A percentile compares a stretch with the other conserved stretches of the same genome.
These are phyloP conservation scores for Metrosideros polymorpha DNA, from an alignment of 441 rosid genomes.

Conservation along the genomic window DNA sequence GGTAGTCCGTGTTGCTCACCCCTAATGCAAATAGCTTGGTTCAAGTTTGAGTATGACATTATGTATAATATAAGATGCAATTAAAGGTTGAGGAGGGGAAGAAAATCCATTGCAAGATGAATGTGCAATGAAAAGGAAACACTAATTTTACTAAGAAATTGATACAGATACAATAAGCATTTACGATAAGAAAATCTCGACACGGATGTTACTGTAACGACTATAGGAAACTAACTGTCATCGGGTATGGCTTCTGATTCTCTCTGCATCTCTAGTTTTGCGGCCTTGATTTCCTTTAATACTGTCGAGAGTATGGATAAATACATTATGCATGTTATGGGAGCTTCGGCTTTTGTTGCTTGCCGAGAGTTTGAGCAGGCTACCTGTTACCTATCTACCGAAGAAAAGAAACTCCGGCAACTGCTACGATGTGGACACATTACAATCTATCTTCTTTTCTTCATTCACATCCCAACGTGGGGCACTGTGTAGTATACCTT, in stretches of 20 bases:
- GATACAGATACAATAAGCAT: background rate
- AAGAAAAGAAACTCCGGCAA: background rate
- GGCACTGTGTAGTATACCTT: conserved; percentile 16
- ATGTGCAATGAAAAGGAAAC: background rate
- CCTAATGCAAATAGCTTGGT: background rate
- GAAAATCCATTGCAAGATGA: background rate
- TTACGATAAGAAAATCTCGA: background rate
- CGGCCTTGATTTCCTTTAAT: background rate
- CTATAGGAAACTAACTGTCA: background rate
- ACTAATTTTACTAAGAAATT: background rate
- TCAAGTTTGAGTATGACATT: background rate
- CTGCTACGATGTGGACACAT: conserved; percentile 16
- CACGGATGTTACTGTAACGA: background rate
- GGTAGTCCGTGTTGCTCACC: too few relatives aligned
- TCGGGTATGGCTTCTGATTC: background rate
- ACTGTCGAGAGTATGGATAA: background rate
- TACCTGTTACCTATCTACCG: background rate
- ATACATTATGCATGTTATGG: background rate
- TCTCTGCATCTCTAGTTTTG: background rate
- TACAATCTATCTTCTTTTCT: conserved; percentile 28
- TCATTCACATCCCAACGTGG: conserved; percentile 17
- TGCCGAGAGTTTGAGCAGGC: background rate
- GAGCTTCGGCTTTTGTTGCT: background rate
- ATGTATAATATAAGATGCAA: background rate
- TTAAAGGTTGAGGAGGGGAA: background rate